These are phyloP conservation scores for Pistacia integerrima DNA, from an alignment of 345 rosid species.

Conservation along the genomic window DNA sequence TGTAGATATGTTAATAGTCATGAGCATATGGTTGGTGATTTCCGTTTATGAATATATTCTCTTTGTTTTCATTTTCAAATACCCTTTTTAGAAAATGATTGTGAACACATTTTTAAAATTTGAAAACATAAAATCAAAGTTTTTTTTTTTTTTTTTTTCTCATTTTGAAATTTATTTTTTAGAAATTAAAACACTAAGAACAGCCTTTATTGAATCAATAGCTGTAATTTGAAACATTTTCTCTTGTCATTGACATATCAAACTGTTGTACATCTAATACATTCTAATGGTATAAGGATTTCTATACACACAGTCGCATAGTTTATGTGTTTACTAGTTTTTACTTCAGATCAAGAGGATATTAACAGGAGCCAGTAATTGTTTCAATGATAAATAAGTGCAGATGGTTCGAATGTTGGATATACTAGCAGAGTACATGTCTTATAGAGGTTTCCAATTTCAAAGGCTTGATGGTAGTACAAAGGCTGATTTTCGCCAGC, in stretches of 20 bases:
- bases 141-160: too few relatives aligned
- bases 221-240: background rate
- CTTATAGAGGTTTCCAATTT: constrained; percentile 92
- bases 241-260: background rate
- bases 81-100: too few relatives aligned
- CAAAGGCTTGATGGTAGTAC: constrained; percentile 99
- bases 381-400: constrained; percentile 15
- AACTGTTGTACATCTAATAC: background rate
- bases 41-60: too few relatives aligned
- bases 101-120: too few relatives aligned
- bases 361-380: constrained; percentile 5
- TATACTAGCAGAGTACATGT: constrained; percentile 89
- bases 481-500: constrained; percentile 97
- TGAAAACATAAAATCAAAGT: too few relatives aligned
- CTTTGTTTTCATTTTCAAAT: too few relatives aligned
- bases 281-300: background rate
- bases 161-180: too few relatives aligned
- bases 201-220: background rate
- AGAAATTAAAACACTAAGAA: too few relatives aligned
- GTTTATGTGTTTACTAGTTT: background rate
- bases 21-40: background rate
- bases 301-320: background rate
- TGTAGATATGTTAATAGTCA: background rate
- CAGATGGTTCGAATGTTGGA: constrained; percentile 99
- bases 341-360: background rate